Conservation (phyloP, 495 filamentous ascomycete species). For the Trichocladium uniseriatum region DNA sequence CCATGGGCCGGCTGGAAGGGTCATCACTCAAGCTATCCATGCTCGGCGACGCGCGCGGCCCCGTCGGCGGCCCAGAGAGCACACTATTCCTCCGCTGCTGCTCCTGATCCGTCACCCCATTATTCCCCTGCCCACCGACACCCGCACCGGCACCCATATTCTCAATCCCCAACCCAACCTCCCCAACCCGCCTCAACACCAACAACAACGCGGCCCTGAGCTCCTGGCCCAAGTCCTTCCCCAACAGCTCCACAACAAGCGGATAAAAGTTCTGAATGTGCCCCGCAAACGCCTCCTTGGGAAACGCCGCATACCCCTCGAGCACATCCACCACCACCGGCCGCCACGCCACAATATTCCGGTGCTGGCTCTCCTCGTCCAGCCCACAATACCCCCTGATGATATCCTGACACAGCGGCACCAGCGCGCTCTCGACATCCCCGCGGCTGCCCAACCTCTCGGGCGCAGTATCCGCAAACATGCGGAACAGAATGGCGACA, state of each 20-base stretch:
- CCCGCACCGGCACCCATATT: constrained; percentile 21
- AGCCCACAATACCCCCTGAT: constrained; percentile 71
- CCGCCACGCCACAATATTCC: constrained; percentile 93
- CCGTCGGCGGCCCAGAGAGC: constrained; percentile 10
- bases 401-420: constrained; percentile 91
- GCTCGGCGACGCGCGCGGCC: constrained; percentile 10
- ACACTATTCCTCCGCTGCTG: constrained; percentile 26
- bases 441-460: constrained; percentile 68
- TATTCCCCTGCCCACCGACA: not conserved
- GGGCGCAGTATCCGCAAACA: constrained; percentile 84
- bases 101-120: constrained; percentile 4
- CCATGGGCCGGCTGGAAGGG: constrained; percentile 21
- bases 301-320: constrained; percentile 86
- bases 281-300: constrained; percentile 67
- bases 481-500: constrained; percentile 84
- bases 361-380: constrained; percentile 88
- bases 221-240: constrained; percentile 69
- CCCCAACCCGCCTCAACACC: constrained; percentile 70
- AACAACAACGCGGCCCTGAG: constrained; percentile 66
- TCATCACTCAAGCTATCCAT: constrained; percentile 20
- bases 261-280: constrained; percentile 81
- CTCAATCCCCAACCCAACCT: constrained; percentile 64
- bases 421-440: constrained; percentile 81
- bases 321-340: constrained; percentile 97
- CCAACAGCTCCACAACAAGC: constrained; percentile 70